A percentile compares a stretch with the other conserved stretches of the same genome.
phyloP scores from a whole-genome alignment of 192 early-diverging fungal genomes.

The Phlyctochytrium arcticum region DNA sequence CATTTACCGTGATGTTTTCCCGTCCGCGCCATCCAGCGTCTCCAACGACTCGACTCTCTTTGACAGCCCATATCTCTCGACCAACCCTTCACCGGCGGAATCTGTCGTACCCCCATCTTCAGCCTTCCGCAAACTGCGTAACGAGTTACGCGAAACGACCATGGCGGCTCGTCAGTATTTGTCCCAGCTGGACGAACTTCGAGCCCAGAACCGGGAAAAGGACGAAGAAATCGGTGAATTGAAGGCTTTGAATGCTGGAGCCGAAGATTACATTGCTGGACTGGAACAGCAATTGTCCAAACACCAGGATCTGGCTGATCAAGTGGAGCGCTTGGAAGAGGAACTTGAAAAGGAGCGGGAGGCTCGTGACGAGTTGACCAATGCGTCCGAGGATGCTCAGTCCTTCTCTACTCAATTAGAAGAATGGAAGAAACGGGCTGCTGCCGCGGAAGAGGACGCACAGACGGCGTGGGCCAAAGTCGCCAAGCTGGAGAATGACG shows the following conservation, averaged over 20 bases:
- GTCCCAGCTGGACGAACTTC: constrained; percentile 1
- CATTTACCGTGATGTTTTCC: background rate
- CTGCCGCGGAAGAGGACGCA: too few relatives aligned
- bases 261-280: constrained; percentile 23
- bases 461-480: background rate
- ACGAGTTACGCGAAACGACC: constrained; percentile 10
- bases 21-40: background rate
- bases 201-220: background rate
- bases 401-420: too few relatives aligned
- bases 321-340: constrained; percentile 5
- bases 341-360: constrained; percentile 6
- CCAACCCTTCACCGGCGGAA: background rate
- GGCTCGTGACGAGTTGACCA: background rate
- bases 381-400: too few relatives aligned
- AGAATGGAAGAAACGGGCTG: too few relatives aligned
- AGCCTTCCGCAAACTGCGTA: background rate
- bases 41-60: background rate
- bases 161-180: constrained; percentile 1
- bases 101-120: background rate
- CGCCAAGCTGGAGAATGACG: background rate
- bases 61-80: background rate
- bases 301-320: background rate
- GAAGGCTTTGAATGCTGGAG: background rate
- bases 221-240: constrained; percentile 10
- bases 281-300: constrained; percentile 5